phyloP scores from a whole-genome alignment of 2,329 filamentous ascomycete species.

The Cadophora sp. region DNA sequence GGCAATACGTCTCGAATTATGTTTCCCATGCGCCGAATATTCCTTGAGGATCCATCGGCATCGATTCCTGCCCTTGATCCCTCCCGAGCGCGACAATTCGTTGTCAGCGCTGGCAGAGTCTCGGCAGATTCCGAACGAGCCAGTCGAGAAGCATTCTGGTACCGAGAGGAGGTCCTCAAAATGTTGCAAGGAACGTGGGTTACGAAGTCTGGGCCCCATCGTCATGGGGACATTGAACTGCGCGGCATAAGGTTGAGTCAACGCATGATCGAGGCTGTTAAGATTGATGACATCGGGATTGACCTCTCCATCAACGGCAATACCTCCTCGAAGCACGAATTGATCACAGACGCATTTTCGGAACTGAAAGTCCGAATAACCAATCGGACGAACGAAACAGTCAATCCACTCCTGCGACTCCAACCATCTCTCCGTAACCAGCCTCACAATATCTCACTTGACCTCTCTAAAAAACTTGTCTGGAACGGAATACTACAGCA shows the following conservation, averaged over 20 bases:
- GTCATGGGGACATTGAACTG: slow-evolving; percentile 76
- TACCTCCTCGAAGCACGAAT: slow-evolving; percentile 32
- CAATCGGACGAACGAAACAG: slow-evolving; percentile 73
- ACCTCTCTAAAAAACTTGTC: slow-evolving; percentile 80
- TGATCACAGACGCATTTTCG: slow-evolving; percentile 67
- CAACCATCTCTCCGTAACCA: slow-evolving; percentile 80
- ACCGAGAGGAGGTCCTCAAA: slow-evolving; percentile 80
- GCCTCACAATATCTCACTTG: slow-evolving; percentile 68
- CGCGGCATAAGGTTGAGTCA: slow-evolving; percentile 75
- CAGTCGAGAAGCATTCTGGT: slow-evolving; percentile 89
- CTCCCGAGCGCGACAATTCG: slow-evolving; percentile 87
- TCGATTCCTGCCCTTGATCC: slow-evolving; percentile 82
- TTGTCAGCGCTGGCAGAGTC: slow-evolving; percentile 81
- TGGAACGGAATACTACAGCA: slow-evolving; percentile 88
- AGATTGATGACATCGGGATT: slow-evolving; percentile 78
- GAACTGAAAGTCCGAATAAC: slow-evolving; percentile 73
- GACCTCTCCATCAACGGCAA: slow-evolving; percentile 59
- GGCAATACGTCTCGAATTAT: slow-evolving; percentile 77
- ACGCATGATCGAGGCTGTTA: slow-evolving; percentile 84
- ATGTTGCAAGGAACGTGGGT: slow-evolving; percentile 75
- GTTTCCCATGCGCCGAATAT: slow-evolving; percentile 76
- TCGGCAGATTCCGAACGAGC: slow-evolving; percentile 80
- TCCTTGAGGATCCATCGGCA: slow-evolving; percentile 77
- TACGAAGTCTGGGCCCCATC: slow-evolving; percentile 54
- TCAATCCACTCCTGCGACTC: slow-evolving; percentile 76